A percentile compares a stretch with the other conserved stretches of the same genome.
Conservation (phyloP, 2,329 filamentous ascomycete species). For the Colletotrichum melonis region DNA sequence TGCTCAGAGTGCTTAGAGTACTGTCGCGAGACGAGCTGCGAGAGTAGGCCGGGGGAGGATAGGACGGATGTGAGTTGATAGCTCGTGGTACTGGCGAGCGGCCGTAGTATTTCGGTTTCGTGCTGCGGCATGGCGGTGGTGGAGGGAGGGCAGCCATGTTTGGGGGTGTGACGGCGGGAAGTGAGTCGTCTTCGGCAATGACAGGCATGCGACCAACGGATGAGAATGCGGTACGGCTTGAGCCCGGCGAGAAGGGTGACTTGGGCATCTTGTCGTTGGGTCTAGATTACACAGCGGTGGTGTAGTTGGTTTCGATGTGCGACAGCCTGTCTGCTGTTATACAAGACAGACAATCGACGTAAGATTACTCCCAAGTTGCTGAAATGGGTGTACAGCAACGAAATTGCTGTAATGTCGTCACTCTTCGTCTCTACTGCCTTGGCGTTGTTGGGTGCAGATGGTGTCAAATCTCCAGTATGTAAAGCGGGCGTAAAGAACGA, state of each 20-base stretch:
- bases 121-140: conserved; percentile 8
- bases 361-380: background rate
- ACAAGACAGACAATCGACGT: background rate
- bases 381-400: background rate
- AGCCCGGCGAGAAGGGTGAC: conserved; percentile 29
- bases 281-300: background rate
- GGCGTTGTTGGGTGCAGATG: background rate
- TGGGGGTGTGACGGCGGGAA: background rate
- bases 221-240: conserved; percentile 40
- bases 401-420: background rate
- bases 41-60: conserved; percentile 33
- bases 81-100: conserved; percentile 6
- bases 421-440: background rate
- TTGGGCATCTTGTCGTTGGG: conserved; percentile 33
- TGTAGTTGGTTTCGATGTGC: background rate
- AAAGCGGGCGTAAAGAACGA: background rate
- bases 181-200: conserved; percentile 49
- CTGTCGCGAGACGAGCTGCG: conserved; percentile 31
- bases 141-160: background rate
- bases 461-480: background rate
- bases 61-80: conserved; percentile 21
- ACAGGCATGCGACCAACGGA: conserved; percentile 48
- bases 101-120: conserved; percentile 15
- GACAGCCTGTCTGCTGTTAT: background rate
- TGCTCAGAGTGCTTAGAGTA: conserved; percentile 5